Percentiles rank a stretch among this genome's conserved stretches.
Conservation (phyloP, 2,329 filamentous ascomycete species). For the Fusarium sp. region DNA sequence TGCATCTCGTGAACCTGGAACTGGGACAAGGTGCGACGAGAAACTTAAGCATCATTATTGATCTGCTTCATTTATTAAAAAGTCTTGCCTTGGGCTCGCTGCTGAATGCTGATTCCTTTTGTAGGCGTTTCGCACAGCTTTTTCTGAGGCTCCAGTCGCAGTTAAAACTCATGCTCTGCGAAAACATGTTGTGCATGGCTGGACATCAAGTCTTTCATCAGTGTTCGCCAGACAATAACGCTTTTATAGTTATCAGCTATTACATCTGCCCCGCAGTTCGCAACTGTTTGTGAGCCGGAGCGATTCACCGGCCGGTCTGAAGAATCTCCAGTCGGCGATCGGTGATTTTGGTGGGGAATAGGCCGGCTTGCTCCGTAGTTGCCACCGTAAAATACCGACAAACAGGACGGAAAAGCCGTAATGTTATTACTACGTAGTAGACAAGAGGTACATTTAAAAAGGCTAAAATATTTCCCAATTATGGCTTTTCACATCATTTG, state of each 20-base stretch:
- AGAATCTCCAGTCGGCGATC: background rate
- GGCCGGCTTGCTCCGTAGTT: background rate
- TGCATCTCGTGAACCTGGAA: too few species aligned
- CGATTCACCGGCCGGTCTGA: background rate
- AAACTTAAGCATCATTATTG: background rate
- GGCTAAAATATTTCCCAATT: accelerated
- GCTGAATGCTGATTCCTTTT: background rate
- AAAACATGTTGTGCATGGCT: background rate
- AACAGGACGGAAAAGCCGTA: background rate
- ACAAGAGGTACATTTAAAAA: background rate
- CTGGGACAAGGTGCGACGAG: background rate
- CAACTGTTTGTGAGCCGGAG: too few species aligned
- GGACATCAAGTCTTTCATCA: too few species aligned
- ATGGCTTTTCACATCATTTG: background rate
- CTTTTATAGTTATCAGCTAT: too few species aligned
- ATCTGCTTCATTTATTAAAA: background rate
- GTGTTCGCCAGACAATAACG: too few species aligned
- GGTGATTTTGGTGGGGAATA: background rate
- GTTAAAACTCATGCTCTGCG: background rate
- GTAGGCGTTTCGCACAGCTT: background rate
- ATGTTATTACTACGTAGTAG: accelerated
- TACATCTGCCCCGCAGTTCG: background rate
- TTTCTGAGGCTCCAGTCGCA: background rate
- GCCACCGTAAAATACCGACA: background rate
- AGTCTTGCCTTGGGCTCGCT: background rate